phyloP scores from a whole-genome alignment of 148 eudicot genomes.

The Chenopodium berlandieri region DNA sequence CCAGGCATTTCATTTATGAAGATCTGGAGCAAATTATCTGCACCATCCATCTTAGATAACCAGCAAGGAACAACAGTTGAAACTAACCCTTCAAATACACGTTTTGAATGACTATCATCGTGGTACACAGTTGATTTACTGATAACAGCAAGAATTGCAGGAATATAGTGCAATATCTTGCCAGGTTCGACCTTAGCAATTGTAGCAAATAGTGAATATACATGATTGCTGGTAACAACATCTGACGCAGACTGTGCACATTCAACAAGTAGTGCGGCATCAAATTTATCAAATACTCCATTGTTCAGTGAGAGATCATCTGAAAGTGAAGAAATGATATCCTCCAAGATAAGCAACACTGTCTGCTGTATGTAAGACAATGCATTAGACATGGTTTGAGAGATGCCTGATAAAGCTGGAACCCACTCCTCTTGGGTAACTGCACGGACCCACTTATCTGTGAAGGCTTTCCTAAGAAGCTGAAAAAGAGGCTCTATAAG shows the following conservation, averaged over 20 bases:
- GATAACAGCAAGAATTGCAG: constrained; percentile 57
- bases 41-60: constrained; percentile 43
- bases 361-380: constrained; percentile 65
- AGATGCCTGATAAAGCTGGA: constrained; percentile 37
- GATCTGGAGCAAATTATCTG: constrained; percentile 69
- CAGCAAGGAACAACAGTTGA: constrained; percentile 58
- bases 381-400: constrained; percentile 36
- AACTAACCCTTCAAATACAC: constrained; percentile 74
- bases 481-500: constrained; percentile 68
- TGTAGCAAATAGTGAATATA: constrained; percentile 67
- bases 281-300: constrained; percentile 35
- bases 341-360: constrained; percentile 68
- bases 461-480: constrained; percentile 55
- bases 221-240: constrained; percentile 66
- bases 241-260: constrained; percentile 74
- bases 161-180: constrained; percentile 53
- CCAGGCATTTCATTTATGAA: constrained; percentile 66
- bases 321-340: constrained; percentile 50
- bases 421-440: constrained; percentile 32
- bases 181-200: constrained; percentile 60
- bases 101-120: constrained; percentile 71
- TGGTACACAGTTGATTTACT: constrained; percentile 70
- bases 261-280: constrained; percentile 58
- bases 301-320: constrained; percentile 34
- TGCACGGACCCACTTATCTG: constrained; percentile 31